Base-by-base conservation (phyloP, 352 stramenopile genomes). In the Sclerospora graminicola region DNA sequence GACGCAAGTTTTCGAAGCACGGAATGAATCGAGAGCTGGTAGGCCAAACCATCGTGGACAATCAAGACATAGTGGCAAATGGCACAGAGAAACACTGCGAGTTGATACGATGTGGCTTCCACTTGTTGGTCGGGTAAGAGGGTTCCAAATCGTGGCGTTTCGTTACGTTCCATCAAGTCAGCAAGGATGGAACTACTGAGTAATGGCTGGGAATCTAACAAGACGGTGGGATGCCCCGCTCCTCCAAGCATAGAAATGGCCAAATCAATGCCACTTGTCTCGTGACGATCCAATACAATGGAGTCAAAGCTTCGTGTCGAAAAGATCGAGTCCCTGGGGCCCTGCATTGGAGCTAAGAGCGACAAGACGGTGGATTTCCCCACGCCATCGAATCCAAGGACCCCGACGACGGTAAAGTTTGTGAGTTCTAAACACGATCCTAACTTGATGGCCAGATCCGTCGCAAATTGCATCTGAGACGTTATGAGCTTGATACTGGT, bases 1-100 rank as follows among this genome's bases (percentile, higher is more conserved):
- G 63, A 54, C 28, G 78, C 51, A 13, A 78, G 57, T 14, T 64
- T 66, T 2, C 73, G 57, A 20, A 90, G 33, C 14, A 90, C 63
- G 1, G 57, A 50, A 37, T 63, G 36, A 13, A 84, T 44, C 7
- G 63, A 49, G 7, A 57, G 32, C 8, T 67, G 53, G 23, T 52
- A 61, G 4, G 66, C 66, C 29, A 79, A 41, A 0, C 43, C 48
- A 18, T 80, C 68, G 41, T 84, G 71, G 8, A 78, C 71, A 15
- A 88, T 48, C 26, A 90, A 41, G 10, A 90, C 67, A 30, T 88
- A 84, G 55, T 90, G 79, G 45, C 79, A 90, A 13, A 88, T 68
- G 0, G 79, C 76, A 19, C 73, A 61, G 32, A 90, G 41, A 38
- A 87, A 78, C 7, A 78, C 60, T 6, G 76, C 71, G 14, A 84